These are phyloP conservation scores for Diophrys sp. DNA, from an alignment of 73 alveolate genomes.

Conservation along the genomic window DNA sequence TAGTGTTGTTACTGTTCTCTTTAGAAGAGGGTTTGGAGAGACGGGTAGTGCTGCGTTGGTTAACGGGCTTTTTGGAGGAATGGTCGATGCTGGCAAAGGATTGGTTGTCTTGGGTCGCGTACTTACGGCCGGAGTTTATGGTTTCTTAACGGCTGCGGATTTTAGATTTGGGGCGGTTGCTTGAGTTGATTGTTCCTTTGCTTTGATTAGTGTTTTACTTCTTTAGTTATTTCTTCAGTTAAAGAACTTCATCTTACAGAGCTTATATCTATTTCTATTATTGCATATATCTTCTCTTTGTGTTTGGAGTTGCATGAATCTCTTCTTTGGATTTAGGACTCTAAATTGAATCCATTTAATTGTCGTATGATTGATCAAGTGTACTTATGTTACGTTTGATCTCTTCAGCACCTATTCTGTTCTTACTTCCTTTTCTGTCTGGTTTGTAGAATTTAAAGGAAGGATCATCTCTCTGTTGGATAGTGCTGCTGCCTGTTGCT, in stretches of 20 bases:
- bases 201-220: not conserved
- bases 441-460: not conserved
- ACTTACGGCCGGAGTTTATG: not conserved
- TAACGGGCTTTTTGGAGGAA: too few species aligned
- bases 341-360: not conserved
- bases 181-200: not conserved
- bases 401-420: not conserved
- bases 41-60: too few species aligned
- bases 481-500: not conserved
- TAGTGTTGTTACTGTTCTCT: not conserved
- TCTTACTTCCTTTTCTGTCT: not conserved
- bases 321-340: not conserved
- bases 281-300: not conserved
- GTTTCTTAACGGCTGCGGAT: not conserved
- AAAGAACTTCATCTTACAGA: not conserved
- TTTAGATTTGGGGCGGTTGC: not conserved
- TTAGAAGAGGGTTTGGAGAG: too few species aligned
- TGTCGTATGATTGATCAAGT: not conserved
- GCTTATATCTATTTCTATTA: not conserved
- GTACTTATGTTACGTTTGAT: not conserved
- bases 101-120: not conserved
- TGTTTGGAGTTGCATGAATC: not conserved
- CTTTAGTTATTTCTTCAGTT: not conserved
- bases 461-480: not conserved
- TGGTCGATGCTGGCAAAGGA: not conserved